Evolutionary conservation across 257 asterid genomes (phyloP).

Genomic region (Sherardia arvensis): DNA sequence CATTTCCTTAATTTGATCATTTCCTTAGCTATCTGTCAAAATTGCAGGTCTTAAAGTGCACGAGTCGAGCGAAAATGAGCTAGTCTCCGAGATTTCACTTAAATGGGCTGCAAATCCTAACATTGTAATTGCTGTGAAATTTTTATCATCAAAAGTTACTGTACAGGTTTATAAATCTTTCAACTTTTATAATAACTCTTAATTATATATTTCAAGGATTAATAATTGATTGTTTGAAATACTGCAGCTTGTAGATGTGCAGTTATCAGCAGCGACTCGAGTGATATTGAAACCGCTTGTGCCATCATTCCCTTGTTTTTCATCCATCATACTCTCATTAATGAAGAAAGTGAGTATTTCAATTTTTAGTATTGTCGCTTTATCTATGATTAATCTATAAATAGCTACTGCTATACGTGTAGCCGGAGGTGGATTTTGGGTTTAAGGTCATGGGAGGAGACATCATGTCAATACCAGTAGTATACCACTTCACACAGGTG

Average conservation of each 20-base stretch:
- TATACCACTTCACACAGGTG: slow-evolving; percentile 67
- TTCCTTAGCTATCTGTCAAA: not conserved
- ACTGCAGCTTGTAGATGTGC: slow-evolving; percentile 67
- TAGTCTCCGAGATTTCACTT: slow-evolving; percentile 54
- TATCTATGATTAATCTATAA: not conserved
- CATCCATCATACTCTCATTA: slow-evolving; percentile 45
- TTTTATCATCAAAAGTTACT: slow-evolving; percentile 28
- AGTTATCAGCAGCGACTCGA: slow-evolving; percentile 56
- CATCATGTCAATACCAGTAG: slow-evolving; percentile 77
- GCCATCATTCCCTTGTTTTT: slow-evolving; percentile 76
- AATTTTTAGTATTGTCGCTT: not conserved
- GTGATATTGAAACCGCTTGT: slow-evolving; percentile 46
- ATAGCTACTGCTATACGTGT: slow-evolving; percentile 15
- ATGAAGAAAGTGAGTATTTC: slow-evolving; percentile 54
- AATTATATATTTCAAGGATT: not conserved
- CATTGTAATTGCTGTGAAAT: slow-evolving; percentile 34
- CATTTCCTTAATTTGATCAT: no score
- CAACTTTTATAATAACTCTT: no score
- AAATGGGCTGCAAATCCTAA: slow-evolving; percentile 80
- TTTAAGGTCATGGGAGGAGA: slow-evolving; percentile 58
- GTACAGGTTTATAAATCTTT: slow-evolving; percentile 47
- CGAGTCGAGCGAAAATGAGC: slow-evolving; percentile 58
- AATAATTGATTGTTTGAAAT: not conserved
- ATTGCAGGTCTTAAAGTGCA: slow-evolving; percentile 58
- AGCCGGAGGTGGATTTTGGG: slow-evolving; percentile 87